Percentiles rank a stretch among this genome's conserved stretches.
Evolutionary conservation across 768 basidiomycete genomes (phyloP).

Genomic region (Suillus lakei): DNA sequence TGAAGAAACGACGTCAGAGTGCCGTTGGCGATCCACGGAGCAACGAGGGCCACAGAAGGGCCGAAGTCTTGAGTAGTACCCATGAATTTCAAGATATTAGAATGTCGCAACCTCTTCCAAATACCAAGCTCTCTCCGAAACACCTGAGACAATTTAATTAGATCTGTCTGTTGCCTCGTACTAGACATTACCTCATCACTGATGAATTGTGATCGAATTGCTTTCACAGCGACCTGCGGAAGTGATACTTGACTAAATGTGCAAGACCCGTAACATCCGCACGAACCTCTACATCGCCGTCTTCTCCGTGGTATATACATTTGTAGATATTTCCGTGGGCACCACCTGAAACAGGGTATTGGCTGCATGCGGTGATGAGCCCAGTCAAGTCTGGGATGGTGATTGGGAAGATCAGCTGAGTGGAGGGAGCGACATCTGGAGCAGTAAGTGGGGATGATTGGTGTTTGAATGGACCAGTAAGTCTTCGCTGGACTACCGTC

Average conservation of each 20-base stretch:
- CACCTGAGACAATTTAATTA: constrained; percentile 7
- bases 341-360: too few species aligned
- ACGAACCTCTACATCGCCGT: too few species aligned
- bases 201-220: not conserved
- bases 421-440: too few species aligned
- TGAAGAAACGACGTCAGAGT: constrained; percentile 18
- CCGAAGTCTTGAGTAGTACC: constrained; percentile 25
- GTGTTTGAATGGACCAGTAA: too few species aligned
- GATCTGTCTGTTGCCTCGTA: not conserved
- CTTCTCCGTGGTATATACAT: too few species aligned
- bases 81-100: constrained; percentile 22
- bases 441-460: too few species aligned
- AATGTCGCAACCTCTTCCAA: constrained; percentile 22
- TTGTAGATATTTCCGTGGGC: too few species aligned
- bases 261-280: not conserved
- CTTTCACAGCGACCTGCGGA: constrained; percentile 7
- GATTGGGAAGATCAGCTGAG: too few species aligned
- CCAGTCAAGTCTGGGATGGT: too few species aligned
- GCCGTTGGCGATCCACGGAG: constrained; percentile 21
- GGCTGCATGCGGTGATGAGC: too few species aligned
- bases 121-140: constrained; percentile 24
- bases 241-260: not conserved
- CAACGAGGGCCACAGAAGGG: constrained; percentile 25
- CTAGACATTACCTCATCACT: not conserved
- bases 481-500: too few species aligned